A percentile compares a stretch with the other conserved stretches of the same genome.
These are phyloP conservation scores for Austroboletus festivus DNA, from an alignment of 768 basidiomycete genomes.

Conservation along the genomic window DNA sequence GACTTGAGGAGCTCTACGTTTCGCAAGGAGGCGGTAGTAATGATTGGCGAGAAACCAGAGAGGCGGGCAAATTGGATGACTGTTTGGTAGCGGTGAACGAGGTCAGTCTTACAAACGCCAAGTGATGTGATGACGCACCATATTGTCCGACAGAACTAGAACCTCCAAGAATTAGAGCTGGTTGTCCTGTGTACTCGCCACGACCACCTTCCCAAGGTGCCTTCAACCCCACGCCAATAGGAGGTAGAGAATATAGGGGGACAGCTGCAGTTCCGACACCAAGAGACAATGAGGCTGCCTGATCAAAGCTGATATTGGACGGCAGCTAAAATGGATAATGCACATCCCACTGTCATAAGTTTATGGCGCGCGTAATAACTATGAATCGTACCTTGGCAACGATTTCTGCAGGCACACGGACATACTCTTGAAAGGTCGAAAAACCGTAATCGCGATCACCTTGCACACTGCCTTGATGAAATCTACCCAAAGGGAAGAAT, in stretches of 20 bases:
- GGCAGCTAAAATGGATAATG: slow-evolving; percentile 34
- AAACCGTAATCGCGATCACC: neutral
- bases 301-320: slow-evolving; percentile 33
- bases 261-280: slow-evolving; percentile 31
- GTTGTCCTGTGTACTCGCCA: slow-evolving; percentile 28
- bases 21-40: slow-evolving; percentile 38
- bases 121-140: slow-evolving; percentile 30
- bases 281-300: slow-evolving; percentile 38
- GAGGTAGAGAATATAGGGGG: slow-evolving; percentile 30
- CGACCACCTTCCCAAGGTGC: slow-evolving; percentile 35
- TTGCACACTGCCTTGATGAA: slow-evolving; percentile 8
- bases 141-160: slow-evolving; percentile 37
- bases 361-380: neutral
- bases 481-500: slow-evolving; percentile 13
- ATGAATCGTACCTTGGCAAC: slow-evolving; percentile 8
- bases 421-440: slow-evolving; percentile 29
- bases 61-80: slow-evolving; percentile 36
- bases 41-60: slow-evolving; percentile 37
- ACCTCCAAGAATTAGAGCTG: slow-evolving; percentile 38
- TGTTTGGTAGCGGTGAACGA: slow-evolving; percentile 9
- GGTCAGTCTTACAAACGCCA: slow-evolving; percentile 13
- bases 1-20: slow-evolving; percentile 33
- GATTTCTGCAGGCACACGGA: slow-evolving; percentile 21
- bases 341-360: neutral
- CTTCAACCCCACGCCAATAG: slow-evolving; percentile 30